phyloP scores from a whole-genome alignment of 2,329 filamentous ascomycete genomes.

The Sclerotinia sclerotiorum region DNA sequence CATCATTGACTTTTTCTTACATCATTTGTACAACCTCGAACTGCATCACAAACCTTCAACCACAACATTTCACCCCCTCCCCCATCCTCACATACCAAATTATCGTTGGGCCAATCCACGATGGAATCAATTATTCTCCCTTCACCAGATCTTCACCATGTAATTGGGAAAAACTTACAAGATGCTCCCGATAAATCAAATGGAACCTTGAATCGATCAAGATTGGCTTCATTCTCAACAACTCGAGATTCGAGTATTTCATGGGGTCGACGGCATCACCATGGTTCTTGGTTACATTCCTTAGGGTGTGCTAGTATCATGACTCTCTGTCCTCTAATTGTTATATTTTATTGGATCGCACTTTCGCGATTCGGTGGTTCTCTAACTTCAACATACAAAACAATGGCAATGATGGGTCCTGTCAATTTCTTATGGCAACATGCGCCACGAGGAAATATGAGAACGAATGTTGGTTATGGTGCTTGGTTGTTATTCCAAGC shows the following conservation, averaged over 20 bases:
- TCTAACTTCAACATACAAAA: slow-evolving; percentile 26
- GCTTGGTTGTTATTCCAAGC: slow-evolving; percentile 43
- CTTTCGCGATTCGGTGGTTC: slow-evolving; percentile 33
- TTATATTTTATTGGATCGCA: slow-evolving; percentile 34
- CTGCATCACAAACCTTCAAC: not conserved
- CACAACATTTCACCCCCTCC: not conserved
- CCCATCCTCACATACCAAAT: not conserved
- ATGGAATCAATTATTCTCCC: slow-evolving; percentile 29
- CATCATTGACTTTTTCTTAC: not conserved
- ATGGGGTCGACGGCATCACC: slow-evolving; percentile 35
- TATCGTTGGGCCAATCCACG: not conserved
- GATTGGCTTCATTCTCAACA: slow-evolving; percentile 26
- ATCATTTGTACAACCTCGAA: not conserved
- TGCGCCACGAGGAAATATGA: slow-evolving; percentile 26
- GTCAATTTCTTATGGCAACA: slow-evolving; percentile 27
- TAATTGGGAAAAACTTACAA: slow-evolving; percentile 15
- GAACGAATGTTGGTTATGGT: slow-evolving; percentile 35
- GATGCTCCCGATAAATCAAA: slow-evolving; percentile 17
- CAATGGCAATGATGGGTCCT: slow-evolving; percentile 24
- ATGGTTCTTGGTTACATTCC: slow-evolving; percentile 35
- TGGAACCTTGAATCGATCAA: not conserved
- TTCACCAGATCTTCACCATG: slow-evolving; percentile 21
- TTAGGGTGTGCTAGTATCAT: slow-evolving; percentile 33
- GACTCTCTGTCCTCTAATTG: slow-evolving; percentile 30
- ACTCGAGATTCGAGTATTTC: slow-evolving; percentile 28